Evolutionary conservation across 306 rosid genomes (phyloP), one percentile per base, ranked within the genome.

Genomic region (Heteromeles arbutifolia): DNA sequence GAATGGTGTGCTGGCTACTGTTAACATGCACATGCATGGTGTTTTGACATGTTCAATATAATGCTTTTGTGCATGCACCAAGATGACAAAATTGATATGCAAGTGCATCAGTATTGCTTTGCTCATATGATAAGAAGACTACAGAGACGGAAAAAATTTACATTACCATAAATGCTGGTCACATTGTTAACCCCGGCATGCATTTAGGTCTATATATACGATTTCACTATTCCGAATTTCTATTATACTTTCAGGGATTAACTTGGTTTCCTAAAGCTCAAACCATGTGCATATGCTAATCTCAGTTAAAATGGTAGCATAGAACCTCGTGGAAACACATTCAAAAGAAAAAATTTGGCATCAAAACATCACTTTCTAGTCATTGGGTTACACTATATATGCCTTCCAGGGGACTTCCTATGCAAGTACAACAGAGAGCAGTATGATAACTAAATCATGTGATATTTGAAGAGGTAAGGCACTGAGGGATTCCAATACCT

Each of bases 401-500:
- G 34, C 57, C 67, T 25, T 31, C 76, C 24, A 37, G 19, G 12
- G n/a, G 43, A 41, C 57, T 18, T 26, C 67, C 57, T 58, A 59
- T 17, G 37, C 73, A 76, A 64, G 32, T 73, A 19, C 52, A 54
- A 28, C 13, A 19, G 13, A 56, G 43, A 31, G 26, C 44, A 21
- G 65, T 67, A 43, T 22, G 21, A 28, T 12, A 61, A 45, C 1
- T 19, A 32, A 15, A 29, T 43, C 24, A 68, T 13, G 15, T 22
- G 26, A 70, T 19, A 70, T 72, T 54, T 45, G 9, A 75, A 12
- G 37, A 67, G 37, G 44, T 3, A 45, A 69, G 52, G 31, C 18
- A 45, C 29, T 24, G 78, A 66, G 41, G 44, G 26, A 29, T 41
- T 74, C 57, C 63, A 82, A 59, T 87, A 95, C 99, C 99, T 95